These are phyloP conservation scores for Trapa bicornis DNA, from an alignment of 345 rosid genomes.

Conservation along the genomic window DNA sequence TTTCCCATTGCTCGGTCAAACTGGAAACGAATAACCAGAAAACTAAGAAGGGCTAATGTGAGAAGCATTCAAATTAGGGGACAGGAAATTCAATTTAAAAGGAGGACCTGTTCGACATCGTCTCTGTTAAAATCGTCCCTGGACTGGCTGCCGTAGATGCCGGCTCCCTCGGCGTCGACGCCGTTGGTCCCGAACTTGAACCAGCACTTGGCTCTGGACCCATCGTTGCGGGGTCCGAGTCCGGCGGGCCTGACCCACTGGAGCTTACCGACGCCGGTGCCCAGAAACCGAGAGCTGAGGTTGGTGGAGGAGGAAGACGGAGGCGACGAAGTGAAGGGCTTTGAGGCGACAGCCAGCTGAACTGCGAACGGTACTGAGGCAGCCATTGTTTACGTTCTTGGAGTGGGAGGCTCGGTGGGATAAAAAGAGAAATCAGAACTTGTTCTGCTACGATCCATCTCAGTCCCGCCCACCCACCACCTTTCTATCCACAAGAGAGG, in stretches of 20 bases:
- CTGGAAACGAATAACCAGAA: no score
- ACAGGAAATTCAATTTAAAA: background rate
- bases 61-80: background rate
- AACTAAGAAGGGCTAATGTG: background rate
- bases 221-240: slow-evolving; percentile 57
- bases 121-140: slow-evolving; percentile 91
- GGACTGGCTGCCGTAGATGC: slow-evolving; percentile 80
- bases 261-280: slow-evolving; percentile 16
- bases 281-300: slow-evolving; percentile 44
- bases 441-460: background rate
- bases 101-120: slow-evolving; percentile 87
- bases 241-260: slow-evolving; percentile 22
- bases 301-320: slow-evolving; percentile 13
- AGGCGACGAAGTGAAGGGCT: slow-evolving; percentile 20
- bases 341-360: slow-evolving; percentile 18
- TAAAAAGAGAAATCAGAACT: background rate
- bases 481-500: background rate
- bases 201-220: slow-evolving; percentile 62
- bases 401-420: background rate
- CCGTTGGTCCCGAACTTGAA: slow-evolving; percentile 83
- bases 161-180: slow-evolving; percentile 92
- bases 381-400: background rate
- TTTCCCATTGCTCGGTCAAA: no score
- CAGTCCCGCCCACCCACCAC: no score
- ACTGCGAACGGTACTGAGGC: slow-evolving; percentile 18